A percentile compares a stretch with the other conserved stretches of the same genome.
phyloP scores from a whole-genome alignment of 257 asterid genomes.

The Gentiana dahurica region DNA sequence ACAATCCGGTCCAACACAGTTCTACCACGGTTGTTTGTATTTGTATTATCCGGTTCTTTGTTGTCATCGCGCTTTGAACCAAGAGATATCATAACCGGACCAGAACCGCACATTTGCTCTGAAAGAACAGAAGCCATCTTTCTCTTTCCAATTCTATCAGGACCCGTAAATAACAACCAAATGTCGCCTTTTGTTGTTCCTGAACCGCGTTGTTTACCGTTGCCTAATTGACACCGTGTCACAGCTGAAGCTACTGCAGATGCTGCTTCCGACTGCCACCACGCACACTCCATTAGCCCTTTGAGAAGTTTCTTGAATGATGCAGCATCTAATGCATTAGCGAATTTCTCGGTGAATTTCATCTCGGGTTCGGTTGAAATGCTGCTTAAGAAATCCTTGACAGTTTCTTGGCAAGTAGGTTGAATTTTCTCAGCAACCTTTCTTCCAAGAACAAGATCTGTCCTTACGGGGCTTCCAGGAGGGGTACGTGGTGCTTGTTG shows the following conservation, averaged over 20 bases:
- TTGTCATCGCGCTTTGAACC: constrained; percentile 46
- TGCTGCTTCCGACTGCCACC: constrained; percentile 99
- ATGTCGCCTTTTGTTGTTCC: constrained; percentile 58
- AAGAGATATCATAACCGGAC: constrained; percentile 39
- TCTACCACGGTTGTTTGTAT: constrained; percentile 48
- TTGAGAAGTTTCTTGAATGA: constrained; percentile 70
- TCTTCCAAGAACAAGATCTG: constrained; percentile 77
- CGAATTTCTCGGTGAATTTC: constrained; percentile 48
- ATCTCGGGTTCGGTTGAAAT: constrained; percentile 54
- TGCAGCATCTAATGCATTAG: constrained; percentile 51
- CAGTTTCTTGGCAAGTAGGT: constrained; percentile 29
- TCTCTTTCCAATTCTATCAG: constrained; percentile 72
- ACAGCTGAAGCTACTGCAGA: constrained; percentile 62
- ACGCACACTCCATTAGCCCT: constrained; percentile 84
- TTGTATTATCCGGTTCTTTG: constrained; percentile 31
- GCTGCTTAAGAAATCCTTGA: constrained; percentile 56
- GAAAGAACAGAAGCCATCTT: constrained; percentile 76
- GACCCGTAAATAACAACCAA: constrained; percentile 84
- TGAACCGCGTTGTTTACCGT: constrained; percentile 44
- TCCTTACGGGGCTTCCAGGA: constrained; percentile 70
- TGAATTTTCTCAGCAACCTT: constrained; percentile 25
- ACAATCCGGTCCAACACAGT: constrained; percentile 63
- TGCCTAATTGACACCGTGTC: constrained; percentile 56
- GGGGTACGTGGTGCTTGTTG: constrained; percentile 24
- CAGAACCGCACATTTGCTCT: constrained; percentile 54